Conservation (phyloP, 768 basidiomycete genomes). For the Boletellus ananiceps region DNA sequence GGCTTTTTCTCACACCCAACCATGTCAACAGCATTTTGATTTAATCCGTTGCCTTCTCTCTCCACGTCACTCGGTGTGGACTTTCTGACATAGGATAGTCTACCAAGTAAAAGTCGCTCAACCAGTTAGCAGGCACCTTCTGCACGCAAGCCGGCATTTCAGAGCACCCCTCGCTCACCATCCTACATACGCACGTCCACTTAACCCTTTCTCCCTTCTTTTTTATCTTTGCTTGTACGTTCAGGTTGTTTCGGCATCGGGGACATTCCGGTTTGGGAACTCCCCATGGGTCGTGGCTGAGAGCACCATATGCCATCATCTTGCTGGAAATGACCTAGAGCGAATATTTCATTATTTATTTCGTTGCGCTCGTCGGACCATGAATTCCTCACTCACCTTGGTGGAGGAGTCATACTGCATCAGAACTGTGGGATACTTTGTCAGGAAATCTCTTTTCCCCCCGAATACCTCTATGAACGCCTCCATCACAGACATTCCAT, state of each 20-base stretch:
- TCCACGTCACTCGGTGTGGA: too few species aligned
- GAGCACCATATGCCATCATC: not conserved
- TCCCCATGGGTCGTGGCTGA: conserved; percentile 3
- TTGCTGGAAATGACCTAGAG: not conserved
- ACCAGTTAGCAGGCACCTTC: not conserved
- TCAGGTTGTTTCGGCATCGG: not conserved
- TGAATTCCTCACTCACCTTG: not conserved
- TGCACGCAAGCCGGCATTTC: not conserved
- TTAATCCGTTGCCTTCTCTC: too few species aligned
- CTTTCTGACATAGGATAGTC: not conserved
- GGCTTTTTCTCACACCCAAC: too few species aligned
- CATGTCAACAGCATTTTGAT: too few species aligned
- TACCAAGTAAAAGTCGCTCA: not conserved
- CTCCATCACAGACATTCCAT: not conserved
- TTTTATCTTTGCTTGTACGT: not conserved
- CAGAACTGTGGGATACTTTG: not conserved
- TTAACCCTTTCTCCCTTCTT: not conserved
- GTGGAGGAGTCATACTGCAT: not conserved
- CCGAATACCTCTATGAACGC: not conserved
- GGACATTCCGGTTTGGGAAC: not conserved
- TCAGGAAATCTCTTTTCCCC: not conserved
- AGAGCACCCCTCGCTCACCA: not conserved
- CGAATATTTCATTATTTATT: too few species aligned
- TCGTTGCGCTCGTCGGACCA: too few species aligned
- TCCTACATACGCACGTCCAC: not conserved